Evolutionary conservation across 306 rosid genomes (phyloP), one percentile per base, ranked within the genome.

Genomic region (Casuarina equisetifolia): DNA sequence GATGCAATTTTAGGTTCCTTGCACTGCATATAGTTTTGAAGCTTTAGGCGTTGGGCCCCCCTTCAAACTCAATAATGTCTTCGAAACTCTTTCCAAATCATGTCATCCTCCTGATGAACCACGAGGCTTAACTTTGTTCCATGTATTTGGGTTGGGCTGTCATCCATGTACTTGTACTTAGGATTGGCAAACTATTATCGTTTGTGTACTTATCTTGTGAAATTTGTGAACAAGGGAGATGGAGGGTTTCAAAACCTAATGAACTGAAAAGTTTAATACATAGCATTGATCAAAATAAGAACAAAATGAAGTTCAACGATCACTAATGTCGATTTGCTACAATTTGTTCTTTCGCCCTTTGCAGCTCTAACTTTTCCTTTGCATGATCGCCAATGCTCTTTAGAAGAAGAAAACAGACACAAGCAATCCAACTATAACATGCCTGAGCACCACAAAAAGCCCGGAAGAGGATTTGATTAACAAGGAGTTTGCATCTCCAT

Each of bases 351-450:
- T 25, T 58, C 40, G 4, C 64, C 64, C 35, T 12, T 58, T 58
- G 11, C 8, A 58, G 15, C 39, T 25, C 6, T 8, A 53, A 66
- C 2, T 43, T 9, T 13, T 10, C 36, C 16, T 20, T 63, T 49
- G 42, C 54, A 40, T 32, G 68, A 36, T 46, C 72, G 68, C 70
- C 35, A 4, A 15, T 12, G 73, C 68, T 61, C 10, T 36, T 81
- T 50, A 74, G 45, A 69, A 75, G 74, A 84, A 79, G 78, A 78
- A 13, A 69, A 58, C 5, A 68, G 72, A 73, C 20, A 80, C 64
- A 42, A 90, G 48, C 69, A 80, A 76, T 62, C 76, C 87, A 10
- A 79, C 46, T 20, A 68, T 61, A 25, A 82, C 61, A 54, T 82
- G 72, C 20, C 48, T 39, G 42, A 82, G 53, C n/a, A 70, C 79